These are phyloP conservation scores for Botrytis hyacinthi DNA, from an alignment of 2,329 filamentous ascomycete species.

Conservation along the genomic window DNA sequence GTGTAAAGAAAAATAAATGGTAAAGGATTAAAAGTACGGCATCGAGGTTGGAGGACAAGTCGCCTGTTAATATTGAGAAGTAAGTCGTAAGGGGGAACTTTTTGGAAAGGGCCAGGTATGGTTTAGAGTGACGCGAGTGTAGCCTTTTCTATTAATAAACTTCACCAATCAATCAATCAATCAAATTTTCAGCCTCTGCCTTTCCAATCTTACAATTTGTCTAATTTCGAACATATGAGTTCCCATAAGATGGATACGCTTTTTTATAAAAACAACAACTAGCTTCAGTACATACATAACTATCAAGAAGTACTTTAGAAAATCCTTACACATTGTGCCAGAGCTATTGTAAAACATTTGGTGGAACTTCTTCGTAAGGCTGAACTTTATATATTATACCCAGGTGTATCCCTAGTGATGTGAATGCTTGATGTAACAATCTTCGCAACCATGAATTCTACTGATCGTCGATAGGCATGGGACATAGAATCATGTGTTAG, in stretches of 20 bases:
- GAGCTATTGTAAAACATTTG: constrained; percentile 1
- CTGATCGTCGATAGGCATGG: neutral
- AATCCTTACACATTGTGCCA: neutral
- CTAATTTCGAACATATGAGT: neutral
- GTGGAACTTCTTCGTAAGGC: constrained; percentile 10
- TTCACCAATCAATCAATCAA: constrained; percentile 9
- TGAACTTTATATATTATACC: constrained; percentile 11
- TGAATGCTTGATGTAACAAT: neutral
- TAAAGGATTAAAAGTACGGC: constrained; percentile 33
- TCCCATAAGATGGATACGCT: neutral
- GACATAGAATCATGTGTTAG: neutral
- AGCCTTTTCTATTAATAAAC: constrained; percentile 23
- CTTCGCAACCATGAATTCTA: neutral
- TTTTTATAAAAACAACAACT: no score
- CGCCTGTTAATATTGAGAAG: constrained; percentile 14
- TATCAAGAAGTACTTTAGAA: neutral
- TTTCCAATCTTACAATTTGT: neutral
- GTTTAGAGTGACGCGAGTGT: constrained; percentile 14
- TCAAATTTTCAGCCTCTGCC: constrained; percentile 18
- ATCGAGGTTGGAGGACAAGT: constrained; percentile 31
- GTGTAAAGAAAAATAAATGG: constrained; percentile 33
- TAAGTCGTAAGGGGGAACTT: constrained; percentile 21
- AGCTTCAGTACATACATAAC: neutral
- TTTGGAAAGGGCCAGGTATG: constrained; percentile 18
- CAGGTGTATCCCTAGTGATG: constrained; percentile 6